phyloP scores from a whole-genome alignment of 2,329 filamentous ascomycete species.

The Talaromyces sp. region DNA sequence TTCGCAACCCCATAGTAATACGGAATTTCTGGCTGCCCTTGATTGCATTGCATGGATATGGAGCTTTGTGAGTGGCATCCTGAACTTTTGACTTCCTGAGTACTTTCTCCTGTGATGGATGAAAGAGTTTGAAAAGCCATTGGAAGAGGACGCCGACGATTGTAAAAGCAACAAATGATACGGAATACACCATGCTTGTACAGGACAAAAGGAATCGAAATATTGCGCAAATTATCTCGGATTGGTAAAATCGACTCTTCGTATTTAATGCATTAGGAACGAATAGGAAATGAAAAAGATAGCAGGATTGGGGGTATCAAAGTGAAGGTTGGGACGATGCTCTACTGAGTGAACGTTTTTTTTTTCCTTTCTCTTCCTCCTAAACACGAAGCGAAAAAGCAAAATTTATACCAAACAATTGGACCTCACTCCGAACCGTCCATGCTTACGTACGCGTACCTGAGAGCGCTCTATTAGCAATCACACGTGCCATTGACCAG shows the following conservation, averaged over 20 bases:
- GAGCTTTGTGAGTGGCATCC: constrained; percentile 34
- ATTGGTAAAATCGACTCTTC: neutral
- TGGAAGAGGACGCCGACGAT: constrained; percentile 29
- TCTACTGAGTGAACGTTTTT: neutral
- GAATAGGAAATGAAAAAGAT: neutral
- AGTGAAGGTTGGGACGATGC: neutral
- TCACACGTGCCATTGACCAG: constrained; percentile 14
- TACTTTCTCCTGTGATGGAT: neutral
- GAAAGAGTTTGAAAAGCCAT: constrained; percentile 24
- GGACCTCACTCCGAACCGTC: neutral
- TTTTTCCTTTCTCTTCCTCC: neutral
- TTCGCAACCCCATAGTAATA: constrained; percentile 48
- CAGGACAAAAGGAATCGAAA: neutral
- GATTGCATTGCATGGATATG: constrained; percentile 39
- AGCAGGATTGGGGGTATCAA: neutral
- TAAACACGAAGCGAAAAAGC: constrained; percentile 9
- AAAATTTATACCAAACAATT: constrained; percentile 16
- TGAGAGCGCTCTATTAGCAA: constrained; percentile 11
- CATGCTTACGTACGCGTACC: constrained; percentile 7
- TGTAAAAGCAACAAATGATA: constrained; percentile 30
- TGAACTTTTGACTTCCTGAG: constrained; percentile 15
- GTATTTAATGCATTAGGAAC: constrained; percentile 5
- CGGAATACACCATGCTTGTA: constrained; percentile 31
- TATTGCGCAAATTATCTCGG: constrained; percentile 3
- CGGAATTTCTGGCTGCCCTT: constrained; percentile 38